Evolutionary conservation across 768 basidiomycete species (phyloP), one percentile per base, ranked within the genome.

Genomic region (Russula compacta): DNA sequence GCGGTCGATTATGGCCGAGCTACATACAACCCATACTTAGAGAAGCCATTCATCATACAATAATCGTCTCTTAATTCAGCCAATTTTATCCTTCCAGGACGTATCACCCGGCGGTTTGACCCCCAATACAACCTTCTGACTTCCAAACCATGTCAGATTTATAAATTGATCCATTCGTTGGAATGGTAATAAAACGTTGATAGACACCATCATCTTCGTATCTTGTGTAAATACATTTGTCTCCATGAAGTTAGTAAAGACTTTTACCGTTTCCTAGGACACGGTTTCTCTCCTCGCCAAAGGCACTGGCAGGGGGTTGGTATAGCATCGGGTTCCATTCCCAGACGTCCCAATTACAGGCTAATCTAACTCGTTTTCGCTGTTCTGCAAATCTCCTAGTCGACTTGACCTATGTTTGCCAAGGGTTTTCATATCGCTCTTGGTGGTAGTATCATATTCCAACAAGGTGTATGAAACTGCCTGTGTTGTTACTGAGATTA

Each of bases 31-130:
- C 63, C 62, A 12, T 51, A 15, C 8, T 19, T 58, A n/a, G 11
- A 39, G 1, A 50, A n/a, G 36, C 63, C 63, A 14, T 66, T 42
- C 38, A 19, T 64, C 29, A 44, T 66, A 52, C 62, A n/a, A n/a
- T n/a, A n/a, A n/a, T n/a, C n/a, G n/a, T n/a, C n/a, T n/a, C n/a
- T n/a, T n/a, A n/a, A n/a, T n/a, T n/a, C n/a, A 6, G 65, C 59
- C n/a, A 64, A 66, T 46, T 66, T 66, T 24, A 42, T 64, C 29
- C 40, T 66, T 2, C 38, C 64, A 8, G 63, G 65, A 15, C 63
- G 63, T n/a, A 51, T 64, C 36, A 64, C 64, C 17, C 38, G 32
- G 10, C 40, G 46, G 9, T 49, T 66, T 9, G 62, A 63, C 14
- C 43, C 48, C 3, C 63, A 56, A 53, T 64, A 60, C 46, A 64